phyloP scores from a whole-genome alignment of 306 rosid genomes.

The Biancaea sappan region DNA sequence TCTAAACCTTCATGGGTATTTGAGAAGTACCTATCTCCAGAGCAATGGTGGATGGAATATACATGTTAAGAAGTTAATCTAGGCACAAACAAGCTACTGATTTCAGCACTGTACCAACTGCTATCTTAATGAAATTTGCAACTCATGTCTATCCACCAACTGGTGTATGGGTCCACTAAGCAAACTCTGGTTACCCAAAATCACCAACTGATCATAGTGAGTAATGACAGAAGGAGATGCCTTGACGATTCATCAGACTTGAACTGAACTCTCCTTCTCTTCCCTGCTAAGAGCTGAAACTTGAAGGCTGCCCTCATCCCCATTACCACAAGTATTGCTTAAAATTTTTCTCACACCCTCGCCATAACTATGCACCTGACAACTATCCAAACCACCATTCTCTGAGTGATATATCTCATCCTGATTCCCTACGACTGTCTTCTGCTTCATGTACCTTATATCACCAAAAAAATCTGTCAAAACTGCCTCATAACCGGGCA shows the following conservation, averaged over 20 bases:
- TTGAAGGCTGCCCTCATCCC: conserved; percentile 38
- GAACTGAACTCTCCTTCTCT: conserved; percentile 45
- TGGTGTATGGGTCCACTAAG: conserved; percentile 40
- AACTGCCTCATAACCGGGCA: conserved; percentile 83
- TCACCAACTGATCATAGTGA: conserved; percentile 24
- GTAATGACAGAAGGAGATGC: conserved; percentile 26
- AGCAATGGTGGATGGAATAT: conserved; percentile 66
- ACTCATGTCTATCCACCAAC: conserved; percentile 39
- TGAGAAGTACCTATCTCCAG: conserved; percentile 57
- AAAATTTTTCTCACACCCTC: neutral
- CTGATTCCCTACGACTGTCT: conserved; percentile 19
- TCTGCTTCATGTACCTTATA: conserved; percentile 44
- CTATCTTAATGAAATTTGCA: conserved; percentile 50
- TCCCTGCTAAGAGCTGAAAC: conserved; percentile 37
- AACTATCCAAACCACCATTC: conserved; percentile 39
- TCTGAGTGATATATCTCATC: conserved; percentile 26
- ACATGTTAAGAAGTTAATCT: conserved; percentile 66
- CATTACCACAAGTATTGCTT: conserved; percentile 43
- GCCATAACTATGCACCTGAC: conserved; percentile 26
- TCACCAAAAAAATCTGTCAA: conserved; percentile 87
- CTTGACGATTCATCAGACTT: conserved; percentile 31
- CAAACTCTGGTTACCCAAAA: conserved; percentile 43
- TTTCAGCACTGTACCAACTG: conserved; percentile 58
- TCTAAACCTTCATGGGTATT: conserved; percentile 54
- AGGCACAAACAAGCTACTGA: conserved; percentile 56